Conservation (phyloP, 306 rosid genomes). For the Sicyos edulis region DNA sequence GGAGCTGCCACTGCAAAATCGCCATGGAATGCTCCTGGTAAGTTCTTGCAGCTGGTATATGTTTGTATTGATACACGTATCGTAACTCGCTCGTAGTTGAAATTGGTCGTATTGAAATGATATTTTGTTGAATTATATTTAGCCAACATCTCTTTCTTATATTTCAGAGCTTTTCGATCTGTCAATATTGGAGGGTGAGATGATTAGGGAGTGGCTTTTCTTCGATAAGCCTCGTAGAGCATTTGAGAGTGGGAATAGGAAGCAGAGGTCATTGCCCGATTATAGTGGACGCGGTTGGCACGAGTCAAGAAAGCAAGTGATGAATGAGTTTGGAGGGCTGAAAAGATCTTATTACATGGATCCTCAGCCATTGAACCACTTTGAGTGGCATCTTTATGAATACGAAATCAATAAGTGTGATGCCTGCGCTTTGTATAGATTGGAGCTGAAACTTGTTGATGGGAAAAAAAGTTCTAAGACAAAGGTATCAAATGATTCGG, state of each 20-base stretch:
- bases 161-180: constrained; percentile 86
- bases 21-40: constrained; percentile 99
- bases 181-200: constrained; percentile 78
- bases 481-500: constrained; percentile 63
- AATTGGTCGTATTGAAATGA: constrained; percentile 5
- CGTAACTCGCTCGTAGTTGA: neutral
- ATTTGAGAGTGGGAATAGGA: constrained; percentile 96
- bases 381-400: constrained; percentile 98
- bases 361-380: constrained; percentile 82
- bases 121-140: neutral
- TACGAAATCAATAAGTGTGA: constrained; percentile 94
- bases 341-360: constrained; percentile 99
- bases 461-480: constrained; percentile 85
- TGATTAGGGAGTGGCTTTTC: constrained; percentile 96
- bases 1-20: constrained; percentile 98
- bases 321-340: constrained; percentile 87
- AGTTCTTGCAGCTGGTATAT: constrained; percentile 23
- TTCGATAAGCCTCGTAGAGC: constrained; percentile 98
- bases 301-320: constrained; percentile 97
- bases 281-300: constrained; percentile 99
- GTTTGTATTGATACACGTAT: neutral
- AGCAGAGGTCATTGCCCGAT: constrained; percentile 97
- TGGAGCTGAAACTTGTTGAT: constrained; percentile 88
- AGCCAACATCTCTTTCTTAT: neutral
- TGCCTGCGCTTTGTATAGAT: constrained; percentile 80